A percentile compares a stretch with the other conserved stretches of the same genome.
phyloP scores from a whole-genome alignment of 257 asterid genomes.

The Ajuga chamaepitys region DNA sequence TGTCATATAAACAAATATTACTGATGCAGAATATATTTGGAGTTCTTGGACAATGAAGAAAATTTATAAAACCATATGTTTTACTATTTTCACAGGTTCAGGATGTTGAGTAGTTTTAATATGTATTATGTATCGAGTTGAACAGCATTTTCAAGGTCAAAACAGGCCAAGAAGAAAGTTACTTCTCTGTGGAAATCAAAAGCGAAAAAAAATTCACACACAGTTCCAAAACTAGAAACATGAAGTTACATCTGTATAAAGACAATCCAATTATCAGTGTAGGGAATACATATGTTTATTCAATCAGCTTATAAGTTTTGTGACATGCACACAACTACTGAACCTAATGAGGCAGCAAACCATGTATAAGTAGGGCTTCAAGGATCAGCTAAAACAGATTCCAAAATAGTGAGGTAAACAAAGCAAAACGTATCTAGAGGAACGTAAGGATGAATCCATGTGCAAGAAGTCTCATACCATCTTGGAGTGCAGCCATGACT shows the following conservation, averaged over 20 bases:
- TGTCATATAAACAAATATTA: too few species aligned
- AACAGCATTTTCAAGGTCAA: background rate
- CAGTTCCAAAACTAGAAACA: background rate
- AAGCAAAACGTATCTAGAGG: background rate
- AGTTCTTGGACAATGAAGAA: too few species aligned
- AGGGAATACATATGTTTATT: background rate
- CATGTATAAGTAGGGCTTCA: background rate
- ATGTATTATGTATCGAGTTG: background rate
- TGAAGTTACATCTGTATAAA: background rate
- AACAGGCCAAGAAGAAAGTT: background rate
- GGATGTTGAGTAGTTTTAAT: background rate
- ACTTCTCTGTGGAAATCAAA: background rate
- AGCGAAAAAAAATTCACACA: background rate
- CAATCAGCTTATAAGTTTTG: background rate
- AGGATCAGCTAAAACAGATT: background rate
- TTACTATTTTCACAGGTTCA: background rate
- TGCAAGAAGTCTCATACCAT: slow-evolving; percentile 44
- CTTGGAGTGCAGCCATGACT: slow-evolving; percentile 98
- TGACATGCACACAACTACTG: background rate
- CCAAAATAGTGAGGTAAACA: background rate
- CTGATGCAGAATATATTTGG: too few species aligned
- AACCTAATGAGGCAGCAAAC: background rate
- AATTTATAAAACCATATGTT: too few species aligned
- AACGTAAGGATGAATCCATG: background rate
- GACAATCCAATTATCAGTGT: background rate